phyloP scores from a whole-genome alignment of 2,329 filamentous ascomycete genomes.

The Pleoardoris graminearum region DNA sequence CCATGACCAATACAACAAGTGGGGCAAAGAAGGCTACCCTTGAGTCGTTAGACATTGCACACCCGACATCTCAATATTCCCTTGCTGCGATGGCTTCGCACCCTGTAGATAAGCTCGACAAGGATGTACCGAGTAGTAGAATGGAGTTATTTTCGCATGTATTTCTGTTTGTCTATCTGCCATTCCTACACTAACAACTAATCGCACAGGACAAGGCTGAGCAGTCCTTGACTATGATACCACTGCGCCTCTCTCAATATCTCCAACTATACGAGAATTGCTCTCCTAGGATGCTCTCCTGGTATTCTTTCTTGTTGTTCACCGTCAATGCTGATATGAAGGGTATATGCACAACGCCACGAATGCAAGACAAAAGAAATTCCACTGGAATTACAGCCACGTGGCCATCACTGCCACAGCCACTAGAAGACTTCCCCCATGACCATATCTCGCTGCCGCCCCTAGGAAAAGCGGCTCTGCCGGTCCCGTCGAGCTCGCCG shows the following conservation, averaged over 20 bases:
- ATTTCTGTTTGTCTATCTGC: background rate
- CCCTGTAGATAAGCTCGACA: constrained; percentile 18
- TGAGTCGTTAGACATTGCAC: constrained; percentile 19
- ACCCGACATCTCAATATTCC: constrained; percentile 11
- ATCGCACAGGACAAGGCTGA: too few species aligned
- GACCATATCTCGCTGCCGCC: background rate
- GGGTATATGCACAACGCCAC: constrained; percentile 4
- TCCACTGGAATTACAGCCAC: background rate
- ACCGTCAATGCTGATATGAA: background rate
- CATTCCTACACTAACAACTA: background rate
- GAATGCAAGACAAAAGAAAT: constrained; percentile 2
- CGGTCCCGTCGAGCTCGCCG: constrained; percentile 1
- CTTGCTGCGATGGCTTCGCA: constrained; percentile 13
- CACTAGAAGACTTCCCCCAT: background rate
- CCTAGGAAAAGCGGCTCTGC: constrained; percentile 4
- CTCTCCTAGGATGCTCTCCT: too few species aligned
- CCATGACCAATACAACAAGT: constrained; percentile 99
- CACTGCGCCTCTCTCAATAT: too few species aligned
- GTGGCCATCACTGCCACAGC: background rate
- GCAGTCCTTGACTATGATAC: too few species aligned
- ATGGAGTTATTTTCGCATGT: constrained; percentile 13
- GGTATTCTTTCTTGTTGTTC: too few species aligned
- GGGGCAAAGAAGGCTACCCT: constrained; percentile 90
- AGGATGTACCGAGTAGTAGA: constrained; percentile 18
- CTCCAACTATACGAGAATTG: too few species aligned